phyloP scores from a whole-genome alignment of 2,329 filamentous ascomycete species.

The Fusarium sp. region DNA sequence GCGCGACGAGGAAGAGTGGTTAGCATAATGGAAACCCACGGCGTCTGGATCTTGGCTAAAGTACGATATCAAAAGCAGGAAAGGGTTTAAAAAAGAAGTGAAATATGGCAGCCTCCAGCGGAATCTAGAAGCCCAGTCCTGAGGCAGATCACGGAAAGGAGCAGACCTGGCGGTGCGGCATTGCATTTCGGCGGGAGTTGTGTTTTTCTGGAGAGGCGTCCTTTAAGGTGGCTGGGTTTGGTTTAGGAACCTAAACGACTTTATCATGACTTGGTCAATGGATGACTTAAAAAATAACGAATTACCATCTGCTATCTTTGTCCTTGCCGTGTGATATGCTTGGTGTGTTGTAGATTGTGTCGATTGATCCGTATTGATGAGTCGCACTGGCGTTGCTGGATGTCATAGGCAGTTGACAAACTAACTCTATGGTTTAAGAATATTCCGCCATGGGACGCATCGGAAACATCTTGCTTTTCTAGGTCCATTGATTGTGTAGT shows the following conservation, averaged over 20 bases:
- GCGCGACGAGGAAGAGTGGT: slow-evolving; percentile 71
- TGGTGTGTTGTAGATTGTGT: not conserved
- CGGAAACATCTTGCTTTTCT: not conserved
- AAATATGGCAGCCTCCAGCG: slow-evolving; percentile 26
- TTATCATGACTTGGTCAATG: slow-evolving; percentile 37
- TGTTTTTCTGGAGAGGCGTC: slow-evolving; percentile 46
- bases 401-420: too few relatives aligned
- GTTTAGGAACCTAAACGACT: slow-evolving; percentile 43
- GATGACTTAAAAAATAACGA: slow-evolving; percentile 41
- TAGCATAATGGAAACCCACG: slow-evolving; percentile 58
- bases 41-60: slow-evolving; percentile 19
- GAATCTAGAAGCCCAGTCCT: slow-evolving; percentile 22
- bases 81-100: slow-evolving; percentile 32
- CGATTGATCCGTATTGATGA: too few relatives aligned
- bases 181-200: slow-evolving; percentile 51
- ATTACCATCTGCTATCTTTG: slow-evolving; percentile 22
- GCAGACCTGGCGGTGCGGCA: slow-evolving; percentile 38
- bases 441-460: not conserved
- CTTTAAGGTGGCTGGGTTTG: slow-evolving; percentile 41
- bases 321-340: not conserved
- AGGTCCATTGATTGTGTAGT: not conserved
- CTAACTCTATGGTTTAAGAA: not conserved
- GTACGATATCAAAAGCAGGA: slow-evolving; percentile 27
- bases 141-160: slow-evolving; percentile 34
- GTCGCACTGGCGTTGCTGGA: too few relatives aligned